Percentiles rank a stretch among this genome's conserved stretches.
These are phyloP conservation scores for Neopestalotiopsis sp. DNA, from an alignment of 2,329 filamentous ascomycete species.

Conservation along the genomic window DNA sequence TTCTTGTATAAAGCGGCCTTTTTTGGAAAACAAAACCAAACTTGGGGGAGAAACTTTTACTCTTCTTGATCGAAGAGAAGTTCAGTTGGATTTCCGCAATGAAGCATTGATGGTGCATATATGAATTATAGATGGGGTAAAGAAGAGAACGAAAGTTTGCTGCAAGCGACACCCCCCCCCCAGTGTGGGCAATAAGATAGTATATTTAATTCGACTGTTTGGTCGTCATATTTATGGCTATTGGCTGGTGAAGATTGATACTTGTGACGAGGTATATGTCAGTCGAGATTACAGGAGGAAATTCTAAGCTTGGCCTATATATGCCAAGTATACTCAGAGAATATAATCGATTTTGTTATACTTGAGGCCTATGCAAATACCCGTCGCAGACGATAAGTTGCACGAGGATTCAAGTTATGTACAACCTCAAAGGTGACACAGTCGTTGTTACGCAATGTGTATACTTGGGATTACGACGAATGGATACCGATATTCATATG, in stretches of 20 bases:
- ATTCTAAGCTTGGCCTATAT: too few species aligned
- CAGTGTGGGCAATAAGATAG: background rate
- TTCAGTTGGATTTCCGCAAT: conserved; percentile 1
- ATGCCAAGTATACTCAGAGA: too few species aligned
- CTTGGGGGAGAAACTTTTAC: background rate
- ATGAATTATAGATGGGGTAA: background rate
- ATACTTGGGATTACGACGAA: too few species aligned
- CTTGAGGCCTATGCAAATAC: too few species aligned
- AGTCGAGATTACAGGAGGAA: too few species aligned
- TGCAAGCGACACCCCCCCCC: background rate
- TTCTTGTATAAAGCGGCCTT: conserved; percentile 10
- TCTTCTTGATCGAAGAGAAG: background rate
- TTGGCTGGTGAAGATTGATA: background rate
- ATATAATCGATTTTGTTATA: too few species aligned
- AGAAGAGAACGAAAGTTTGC: background rate
- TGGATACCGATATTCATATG: too few species aligned
- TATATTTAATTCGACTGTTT: background rate
- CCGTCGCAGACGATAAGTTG: too few species aligned
- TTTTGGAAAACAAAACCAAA: background rate
- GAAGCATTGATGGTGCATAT: conserved; percentile 2
- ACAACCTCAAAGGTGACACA: too few species aligned
- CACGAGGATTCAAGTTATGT: too few species aligned
- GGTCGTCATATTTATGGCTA: background rate
- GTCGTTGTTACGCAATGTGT: too few species aligned
- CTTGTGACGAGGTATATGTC: background rate